These are phyloP conservation scores for Zoysia japonica DNA, from an alignment of 176 grass and related monocot genomes.

Conservation along the genomic window DNA sequence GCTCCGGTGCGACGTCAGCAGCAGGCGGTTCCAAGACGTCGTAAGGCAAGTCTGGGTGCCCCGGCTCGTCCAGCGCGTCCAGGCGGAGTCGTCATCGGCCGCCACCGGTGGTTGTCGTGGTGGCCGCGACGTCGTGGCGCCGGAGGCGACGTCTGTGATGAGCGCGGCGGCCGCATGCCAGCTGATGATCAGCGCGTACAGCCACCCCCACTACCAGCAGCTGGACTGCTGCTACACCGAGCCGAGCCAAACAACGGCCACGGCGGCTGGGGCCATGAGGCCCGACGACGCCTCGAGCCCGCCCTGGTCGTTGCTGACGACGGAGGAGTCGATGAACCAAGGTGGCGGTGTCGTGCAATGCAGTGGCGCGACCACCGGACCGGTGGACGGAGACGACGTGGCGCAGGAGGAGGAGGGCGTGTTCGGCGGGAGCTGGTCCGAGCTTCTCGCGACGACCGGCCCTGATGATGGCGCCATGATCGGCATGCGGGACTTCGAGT, in stretches of 20 bases:
- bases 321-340: conserved; percentile 28
- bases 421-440: conserved; percentile 45
- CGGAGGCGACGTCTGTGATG: neutral
- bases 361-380: neutral
- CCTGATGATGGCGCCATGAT: neutral
- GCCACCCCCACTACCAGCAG: neutral
- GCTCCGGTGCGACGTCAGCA: conserved; percentile 83
- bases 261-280: conserved; percentile 27
- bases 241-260: conserved; percentile 17
- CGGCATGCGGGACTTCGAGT: conserved; percentile 52
- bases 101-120: neutral
- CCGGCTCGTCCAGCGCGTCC: conserved; percentile 69
- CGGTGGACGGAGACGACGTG: neutral
- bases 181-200: neutral
- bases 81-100: conserved; percentile 20
- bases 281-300: conserved; percentile 50
- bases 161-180: conserved; percentile 31
- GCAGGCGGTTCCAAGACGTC: conserved; percentile 75
- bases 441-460: conserved; percentile 47
- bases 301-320: conserved; percentile 25
- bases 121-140: too few relatives aligned
- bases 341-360: neutral
- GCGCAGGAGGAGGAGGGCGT: conserved; percentile 22
- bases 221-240: neutral
- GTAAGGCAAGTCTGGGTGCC: conserved; percentile 77